Base-by-base conservation (phyloP, 1,284 basidiomycete genomes). In the Leccinum subspadiceum region DNA sequence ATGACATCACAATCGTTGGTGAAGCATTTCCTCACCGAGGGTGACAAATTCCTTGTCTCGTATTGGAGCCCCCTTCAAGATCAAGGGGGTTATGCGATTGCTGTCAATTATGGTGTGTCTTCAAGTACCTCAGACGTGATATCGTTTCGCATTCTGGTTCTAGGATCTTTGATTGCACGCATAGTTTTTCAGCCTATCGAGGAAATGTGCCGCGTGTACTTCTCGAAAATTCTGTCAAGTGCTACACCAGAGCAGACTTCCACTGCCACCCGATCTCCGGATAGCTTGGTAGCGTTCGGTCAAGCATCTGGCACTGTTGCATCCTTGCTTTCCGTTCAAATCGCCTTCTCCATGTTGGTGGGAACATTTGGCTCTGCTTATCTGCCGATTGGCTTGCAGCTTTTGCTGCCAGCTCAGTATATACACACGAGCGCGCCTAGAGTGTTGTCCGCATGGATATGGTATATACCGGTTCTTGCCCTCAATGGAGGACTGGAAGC, bases 21-120 rank as follows among this genome's bases (percentile, higher is more conserved):
- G 66, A 99, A 99, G 73, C 96, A 99, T 71, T 82, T 96, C 64
- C 79, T 99, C 31, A 98, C 96, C 0, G 97, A 99, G 72, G 94
- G 93, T 9, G 97, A 99, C 75, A 94, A 97, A 68, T 79, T 99
- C 53, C 84, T 96, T 2, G 81, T 98, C 24, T 92, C 92, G 0
- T 84, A 83, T 66, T 86, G 94, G 64, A 93, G 92, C 60, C 87
- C 90, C 10, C 76, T 96, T 49, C 80, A 87, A 56, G 90, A 95
- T 71, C 94, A 97, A 75, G 95, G 93, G 9, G 95, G 93, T 2
- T 98, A 97, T 72, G 95, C 95, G 0, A 81, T 98, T 9, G 96
- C 96, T 10, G 89, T 91, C 50, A 97, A 97, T 75, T 98, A 98
- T 70, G 95, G 94, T 93, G 53, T 51, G 84, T 54, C 17, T 50